Base-by-base conservation (phyloP, 1,139 yeast species). In the Yamadazyma kanchanaburiensis region DNA sequence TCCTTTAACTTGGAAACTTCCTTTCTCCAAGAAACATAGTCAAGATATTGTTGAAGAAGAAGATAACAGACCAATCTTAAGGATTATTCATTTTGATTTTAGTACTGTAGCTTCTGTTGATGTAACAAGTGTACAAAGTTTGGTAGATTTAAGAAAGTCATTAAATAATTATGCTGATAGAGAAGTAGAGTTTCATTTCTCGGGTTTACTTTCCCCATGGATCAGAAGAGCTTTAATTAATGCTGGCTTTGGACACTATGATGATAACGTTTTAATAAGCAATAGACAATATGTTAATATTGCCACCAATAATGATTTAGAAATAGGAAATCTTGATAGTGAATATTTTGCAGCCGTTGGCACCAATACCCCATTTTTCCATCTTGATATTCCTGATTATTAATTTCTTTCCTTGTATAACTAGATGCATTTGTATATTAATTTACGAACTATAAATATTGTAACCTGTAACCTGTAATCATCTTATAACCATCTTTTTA, bases 181-280 rank as follows among this genome's bases (percentile, higher is more conserved):
- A 37, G 89, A 84, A 44, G 91, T 87, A 33, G 96, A 88, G 56
- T 80, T 80, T 60, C 96, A 89, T 55, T 88, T 89, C 53, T 77
- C 86, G 10, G 95, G 96, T 15, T 77, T 89, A 23, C 62, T 82
- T 32, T 80, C 86, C 34, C 88, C 91, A 7, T 88, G 96, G 96
- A 74, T 85, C 34, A 76, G 87, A 50, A 73, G 94, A 47, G 86
- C 81, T 7, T 70, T 89, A 43, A 53, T 82, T 28, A 75, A 78
- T 44, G 80, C 82, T 34, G 95, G 94, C 1, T 88, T 88, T 58
- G 96, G 96, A 30, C 66, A 74, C 23, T 69, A 70, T 34, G 64
- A 60, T 17, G 71, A 68, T 30, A 64, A 58, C 26, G 65, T 63
- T 10, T 55, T 59, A 43, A 60, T 57, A 18, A 65, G 72, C 37